Evolutionary conservation across 768 basidiomycete genomes (phyloP).

Genomic region (Lactarius vividus): DNA sequence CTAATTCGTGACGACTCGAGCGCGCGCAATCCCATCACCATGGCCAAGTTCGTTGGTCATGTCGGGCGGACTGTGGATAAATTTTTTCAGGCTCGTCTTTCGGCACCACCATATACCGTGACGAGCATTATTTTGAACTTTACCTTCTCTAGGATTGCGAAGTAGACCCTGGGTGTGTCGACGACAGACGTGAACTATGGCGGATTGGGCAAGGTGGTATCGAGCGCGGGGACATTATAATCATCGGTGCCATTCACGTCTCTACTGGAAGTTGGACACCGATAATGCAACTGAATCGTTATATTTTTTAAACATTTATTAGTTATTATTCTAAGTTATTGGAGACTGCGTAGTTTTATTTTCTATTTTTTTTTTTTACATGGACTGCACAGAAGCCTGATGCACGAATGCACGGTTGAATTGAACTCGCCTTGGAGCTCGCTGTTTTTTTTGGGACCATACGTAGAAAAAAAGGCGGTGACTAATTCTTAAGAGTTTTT

Average conservation of each 20-base stretch:
- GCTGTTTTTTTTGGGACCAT: too few relatives aligned
- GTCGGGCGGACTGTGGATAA: background rate
- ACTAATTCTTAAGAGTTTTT: too few relatives aligned
- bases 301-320: background rate
- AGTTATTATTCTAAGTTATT: background rate
- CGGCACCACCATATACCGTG: background rate
- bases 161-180: background rate
- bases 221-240: background rate
- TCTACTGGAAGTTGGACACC: conserved; percentile 2
- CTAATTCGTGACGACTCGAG: background rate
- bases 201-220: background rate
- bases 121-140: background rate
- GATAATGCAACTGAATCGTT: conserved; percentile 2
- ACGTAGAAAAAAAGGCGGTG: too few relatives aligned
- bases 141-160: background rate
- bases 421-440: too few relatives aligned
- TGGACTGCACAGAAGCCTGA: too few relatives aligned
- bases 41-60: background rate
- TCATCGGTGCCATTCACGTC: background rate
- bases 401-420: too few relatives aligned
- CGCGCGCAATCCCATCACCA: background rate
- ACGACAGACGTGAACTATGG: background rate
- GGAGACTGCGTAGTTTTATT: background rate
- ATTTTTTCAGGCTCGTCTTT: background rate
- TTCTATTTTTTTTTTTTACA: too few relatives aligned